Evolutionary conservation across 805 yeast genomes (phyloP).

Genomic region (Spathaspora boniae): DNA sequence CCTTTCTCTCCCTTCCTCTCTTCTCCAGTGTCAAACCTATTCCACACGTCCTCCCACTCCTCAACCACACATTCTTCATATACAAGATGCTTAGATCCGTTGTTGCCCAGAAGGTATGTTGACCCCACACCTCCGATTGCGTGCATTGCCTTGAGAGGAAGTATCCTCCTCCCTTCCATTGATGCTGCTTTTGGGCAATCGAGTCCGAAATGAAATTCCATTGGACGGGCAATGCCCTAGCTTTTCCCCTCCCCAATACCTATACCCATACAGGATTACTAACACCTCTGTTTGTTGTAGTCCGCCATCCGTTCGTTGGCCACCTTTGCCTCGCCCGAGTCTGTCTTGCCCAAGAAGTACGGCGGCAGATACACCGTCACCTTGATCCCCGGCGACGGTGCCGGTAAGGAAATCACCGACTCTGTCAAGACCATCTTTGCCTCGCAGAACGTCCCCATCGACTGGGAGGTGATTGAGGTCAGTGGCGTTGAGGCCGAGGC

Average conservation of each 20-base stretch:
- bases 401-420: conserved; percentile 92
- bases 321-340: conserved; percentile 57
- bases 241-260: not conserved
- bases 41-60: too few relatives aligned
- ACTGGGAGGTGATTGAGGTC: conserved; percentile 68
- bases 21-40: not conserved
- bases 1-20: not conserved
- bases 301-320: conserved; percentile 44
- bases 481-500: conserved; percentile 43
- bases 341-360: conserved; percentile 79
- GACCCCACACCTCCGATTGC: too few relatives aligned
- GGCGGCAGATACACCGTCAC: conserved; percentile 95
- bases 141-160: too few relatives aligned
- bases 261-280: conserved; percentile 20
- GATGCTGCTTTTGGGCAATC: too few relatives aligned
- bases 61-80: too few relatives aligned
- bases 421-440: conserved; percentile 88
- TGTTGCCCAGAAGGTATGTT: conserved; percentile 14
- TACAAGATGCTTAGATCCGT: conserved; percentile 14
- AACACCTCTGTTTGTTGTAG: conserved; percentile 22
- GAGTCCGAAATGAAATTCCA: too few relatives aligned
- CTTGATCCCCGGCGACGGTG: conserved; percentile 96
- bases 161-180: too few relatives aligned
- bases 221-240: too few relatives aligned
- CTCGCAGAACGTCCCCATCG: conserved; percentile 85